Evolutionary conservation across 1,139 yeast species (phyloP), one percentile per base, ranked within the genome.

Genomic region (Suhomyces panamericanus): DNA sequence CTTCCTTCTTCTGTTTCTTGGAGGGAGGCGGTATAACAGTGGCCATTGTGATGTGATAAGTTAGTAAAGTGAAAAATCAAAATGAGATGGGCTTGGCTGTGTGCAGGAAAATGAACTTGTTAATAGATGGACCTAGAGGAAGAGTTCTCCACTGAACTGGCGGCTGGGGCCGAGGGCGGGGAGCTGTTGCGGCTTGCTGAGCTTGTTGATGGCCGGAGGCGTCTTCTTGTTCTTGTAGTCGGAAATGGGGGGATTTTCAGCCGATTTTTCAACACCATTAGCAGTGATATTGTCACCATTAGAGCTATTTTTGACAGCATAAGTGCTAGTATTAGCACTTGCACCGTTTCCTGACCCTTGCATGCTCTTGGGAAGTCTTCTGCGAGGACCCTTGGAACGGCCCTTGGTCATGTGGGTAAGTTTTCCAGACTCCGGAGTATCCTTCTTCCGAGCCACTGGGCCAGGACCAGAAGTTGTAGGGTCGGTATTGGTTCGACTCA

Each of bases 1-100:
- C 95, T 53, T 79, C 87, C 58, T 83, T 81, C 66, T 80, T 87
- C 64, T 90, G 97, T 60, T 83, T 87, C 65, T 93, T 93, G 0
- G 96, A 86, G 30, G 89, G 95, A 38, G 98, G 99, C 22, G 99
- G 99, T 39, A 93, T 67, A 39, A 88, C 75, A 4, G 99, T 93
- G 49, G 99, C 95, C 99, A 93, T 93, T 15, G 22, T 43, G 30
- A 6, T 13, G n/a, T 33, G 17, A 22, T 16, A 6, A n/a, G 14
- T 32, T 20, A 32, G 20, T 14, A 3, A 20, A 22, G 26, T 41
- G 49, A 46, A 44, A 43, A 40, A 29, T 29, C 24, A 29, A 12
- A 22, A 26, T 26, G 8, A 24, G 30, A 35, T 28, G 27, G 24
- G 32, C 24, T 16, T 12, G 30, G 5, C 15, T 42, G 27, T 40